Conservation (phyloP, 768 basidiomycete genomes). For the Rhodosporidiobolus sp. region DNA sequence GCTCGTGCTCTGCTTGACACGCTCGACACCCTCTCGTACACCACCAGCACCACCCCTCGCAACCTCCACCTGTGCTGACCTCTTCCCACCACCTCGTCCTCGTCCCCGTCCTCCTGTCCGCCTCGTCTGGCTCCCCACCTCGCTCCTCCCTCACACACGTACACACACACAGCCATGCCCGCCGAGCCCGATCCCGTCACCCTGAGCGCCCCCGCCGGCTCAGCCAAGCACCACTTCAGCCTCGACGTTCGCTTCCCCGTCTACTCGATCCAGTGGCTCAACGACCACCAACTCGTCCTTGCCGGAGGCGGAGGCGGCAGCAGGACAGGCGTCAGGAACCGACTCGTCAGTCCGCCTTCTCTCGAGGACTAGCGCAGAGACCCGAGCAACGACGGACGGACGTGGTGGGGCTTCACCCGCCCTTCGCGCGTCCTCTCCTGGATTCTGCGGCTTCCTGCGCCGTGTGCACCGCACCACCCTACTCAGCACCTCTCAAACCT, state of each 20-base stretch:
- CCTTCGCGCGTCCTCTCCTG: too few relatives aligned
- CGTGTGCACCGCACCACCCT: too few relatives aligned
- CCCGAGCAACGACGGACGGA: neutral
- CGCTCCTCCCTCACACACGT: too few relatives aligned
- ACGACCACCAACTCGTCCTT: conserved; percentile 67
- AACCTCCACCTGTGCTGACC: too few relatives aligned
- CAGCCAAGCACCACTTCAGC: conserved; percentile 14
- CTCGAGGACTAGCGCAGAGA: too few relatives aligned
- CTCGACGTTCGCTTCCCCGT: conserved; percentile 66
- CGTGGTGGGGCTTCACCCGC: too few relatives aligned
- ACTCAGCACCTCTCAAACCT: neutral
- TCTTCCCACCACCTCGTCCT: too few relatives aligned
- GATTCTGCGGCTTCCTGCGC: too few relatives aligned
- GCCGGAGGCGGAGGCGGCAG: conserved; percentile 85
- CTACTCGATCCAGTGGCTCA: conserved; percentile 77
- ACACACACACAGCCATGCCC: conserved; percentile 2
- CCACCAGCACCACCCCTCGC: too few relatives aligned
- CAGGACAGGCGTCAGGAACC: conserved; percentile 87
- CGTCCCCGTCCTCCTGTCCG: too few relatives aligned
- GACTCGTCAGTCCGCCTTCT: conserved; percentile 60
- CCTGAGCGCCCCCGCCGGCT: conserved; percentile 18
- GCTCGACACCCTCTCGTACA: neutral
- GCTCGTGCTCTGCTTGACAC: too few relatives aligned
- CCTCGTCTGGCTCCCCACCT: too few relatives aligned
- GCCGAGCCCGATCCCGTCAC: conserved; percentile 3